Percentiles rank a stretch among this genome's conserved stretches.
phyloP scores from a whole-genome alignment of 2,329 filamentous ascomycete genomes.

The Chrysoporthe austroafricana region DNA sequence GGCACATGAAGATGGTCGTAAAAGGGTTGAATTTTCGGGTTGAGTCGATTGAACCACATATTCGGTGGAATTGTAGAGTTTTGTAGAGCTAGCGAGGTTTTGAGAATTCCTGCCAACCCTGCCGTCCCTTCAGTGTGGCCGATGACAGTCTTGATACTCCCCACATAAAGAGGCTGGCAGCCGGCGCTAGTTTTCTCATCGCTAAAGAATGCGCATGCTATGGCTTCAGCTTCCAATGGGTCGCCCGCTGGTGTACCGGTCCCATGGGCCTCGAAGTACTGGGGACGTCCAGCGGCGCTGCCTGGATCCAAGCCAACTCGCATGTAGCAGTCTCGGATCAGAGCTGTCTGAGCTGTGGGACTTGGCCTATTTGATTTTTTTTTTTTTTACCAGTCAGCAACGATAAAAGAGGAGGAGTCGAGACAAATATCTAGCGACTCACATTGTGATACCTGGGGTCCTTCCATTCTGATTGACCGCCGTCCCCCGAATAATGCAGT shows the following conservation, averaged over 20 bases:
- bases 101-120: conserved; percentile 51
- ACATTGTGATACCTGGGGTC: conserved; percentile 51
- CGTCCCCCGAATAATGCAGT: conserved; percentile 46
- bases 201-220: conserved; percentile 37
- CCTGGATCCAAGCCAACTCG: conserved; percentile 41
- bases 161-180: conserved; percentile 32
- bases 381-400: too few species aligned
- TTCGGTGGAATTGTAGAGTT: conserved; percentile 42
- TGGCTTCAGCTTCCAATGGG: conserved; percentile 41
- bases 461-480: conserved; percentile 50
- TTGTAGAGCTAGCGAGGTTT: conserved; percentile 42
- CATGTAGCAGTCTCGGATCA: conserved; percentile 46
- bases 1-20: conserved; percentile 32
- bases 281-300: conserved; percentile 35
- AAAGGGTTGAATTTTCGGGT: conserved; percentile 38
- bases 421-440: not conserved
- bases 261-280: conserved; percentile 47
- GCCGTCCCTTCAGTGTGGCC: conserved; percentile 39
- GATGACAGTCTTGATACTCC: conserved; percentile 40
- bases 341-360: conserved; percentile 40
- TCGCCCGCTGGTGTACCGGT: conserved; percentile 31
- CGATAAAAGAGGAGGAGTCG: too few species aligned
- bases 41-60: conserved; percentile 39
- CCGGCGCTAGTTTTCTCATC: conserved; percentile 2
- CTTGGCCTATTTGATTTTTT: conserved; percentile 41